These are phyloP conservation scores for Pseudopediastrum boryanum DNA, from an alignment of 139 green algal genomes.

Conservation along the genomic window DNA sequence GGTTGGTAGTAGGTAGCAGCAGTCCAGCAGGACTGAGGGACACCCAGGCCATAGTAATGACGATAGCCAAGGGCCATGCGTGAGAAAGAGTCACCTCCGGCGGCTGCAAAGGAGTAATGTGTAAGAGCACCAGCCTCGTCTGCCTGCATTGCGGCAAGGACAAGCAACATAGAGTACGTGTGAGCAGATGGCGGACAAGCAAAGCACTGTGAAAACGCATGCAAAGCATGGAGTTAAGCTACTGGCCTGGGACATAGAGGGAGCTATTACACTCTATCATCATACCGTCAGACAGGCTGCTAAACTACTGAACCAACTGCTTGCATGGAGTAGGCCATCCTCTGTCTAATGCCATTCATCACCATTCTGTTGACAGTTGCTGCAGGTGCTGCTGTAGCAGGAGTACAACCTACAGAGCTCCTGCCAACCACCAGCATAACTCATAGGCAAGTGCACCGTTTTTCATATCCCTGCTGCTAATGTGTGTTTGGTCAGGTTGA, in stretches of 20 bases:
- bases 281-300: background rate
- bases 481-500: background rate
- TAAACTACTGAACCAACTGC: background rate
- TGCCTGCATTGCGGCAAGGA: slow-evolving; percentile 38
- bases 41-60: slow-evolving; percentile 77
- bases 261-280: background rate
- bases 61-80: slow-evolving; percentile 85
- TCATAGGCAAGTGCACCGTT: background rate
- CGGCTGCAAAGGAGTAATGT: slow-evolving; percentile 85
- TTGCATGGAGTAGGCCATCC: background rate
- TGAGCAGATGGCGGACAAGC: background rate
- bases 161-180: background rate
- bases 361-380: too few species aligned
- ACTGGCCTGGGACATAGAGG: background rate
- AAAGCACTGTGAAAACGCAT: background rate
- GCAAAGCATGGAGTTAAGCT: background rate
- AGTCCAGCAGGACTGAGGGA: slow-evolving; percentile 80
- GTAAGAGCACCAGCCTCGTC: slow-evolving; percentile 66
- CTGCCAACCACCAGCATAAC: too few species aligned
- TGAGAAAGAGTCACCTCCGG: slow-evolving; percentile 65
- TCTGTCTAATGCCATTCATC: too few species aligned
- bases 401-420: too few species aligned
- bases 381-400: too few species aligned
- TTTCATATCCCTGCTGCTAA: background rate
- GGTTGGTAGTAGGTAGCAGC: slow-evolving; percentile 88